Evolutionary conservation across 306 rosid species (phyloP).

Genomic region (Mimosa pudica): DNA sequence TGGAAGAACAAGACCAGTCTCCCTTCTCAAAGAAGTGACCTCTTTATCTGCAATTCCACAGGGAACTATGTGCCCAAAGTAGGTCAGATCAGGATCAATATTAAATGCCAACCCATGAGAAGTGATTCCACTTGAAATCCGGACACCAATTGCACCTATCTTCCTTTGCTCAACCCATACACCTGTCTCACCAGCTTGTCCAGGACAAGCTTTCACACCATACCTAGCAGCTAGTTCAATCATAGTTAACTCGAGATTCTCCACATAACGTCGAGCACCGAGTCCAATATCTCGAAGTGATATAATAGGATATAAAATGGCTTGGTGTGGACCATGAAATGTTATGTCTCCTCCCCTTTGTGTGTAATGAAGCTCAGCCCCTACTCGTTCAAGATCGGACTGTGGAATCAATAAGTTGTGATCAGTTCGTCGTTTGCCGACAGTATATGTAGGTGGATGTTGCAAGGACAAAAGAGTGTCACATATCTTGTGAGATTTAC

Average conservation of each 20-base stretch:
- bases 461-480: conserved; percentile 75
- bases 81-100: conserved; percentile 80
- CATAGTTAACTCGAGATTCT: conserved; percentile 83
- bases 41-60: conserved; percentile 83
- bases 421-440: conserved; percentile 79
- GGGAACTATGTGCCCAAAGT: conserved; percentile 82
- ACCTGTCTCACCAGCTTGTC: conserved; percentile 66
- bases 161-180: conserved; percentile 93
- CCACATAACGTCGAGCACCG: conserved; percentile 77
- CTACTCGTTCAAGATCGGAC: conserved; percentile 63
- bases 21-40: conserved; percentile 81
- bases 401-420: conserved; percentile 72
- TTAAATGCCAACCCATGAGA: conserved; percentile 92
- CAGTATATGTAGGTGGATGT: conserved; percentile 86
- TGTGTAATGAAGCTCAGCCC: conserved; percentile 77
- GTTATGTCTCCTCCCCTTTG: conserved; percentile 92
- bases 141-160: conserved; percentile 90
- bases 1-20: conserved; percentile 59
- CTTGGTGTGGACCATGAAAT: conserved; percentile 91
- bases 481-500: conserved; percentile 57
- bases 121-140: conserved; percentile 73
- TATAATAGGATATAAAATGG: conserved; percentile 75
- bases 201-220: conserved; percentile 75
- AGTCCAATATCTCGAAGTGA: conserved; percentile 70
- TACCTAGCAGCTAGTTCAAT: conserved; percentile 66